Percentiles rank a stretch among this genome's conserved stretches.
phyloP scores from a whole-genome alignment of 768 basidiomycete species.

The Rhodosporidiobolus sp. region DNA sequence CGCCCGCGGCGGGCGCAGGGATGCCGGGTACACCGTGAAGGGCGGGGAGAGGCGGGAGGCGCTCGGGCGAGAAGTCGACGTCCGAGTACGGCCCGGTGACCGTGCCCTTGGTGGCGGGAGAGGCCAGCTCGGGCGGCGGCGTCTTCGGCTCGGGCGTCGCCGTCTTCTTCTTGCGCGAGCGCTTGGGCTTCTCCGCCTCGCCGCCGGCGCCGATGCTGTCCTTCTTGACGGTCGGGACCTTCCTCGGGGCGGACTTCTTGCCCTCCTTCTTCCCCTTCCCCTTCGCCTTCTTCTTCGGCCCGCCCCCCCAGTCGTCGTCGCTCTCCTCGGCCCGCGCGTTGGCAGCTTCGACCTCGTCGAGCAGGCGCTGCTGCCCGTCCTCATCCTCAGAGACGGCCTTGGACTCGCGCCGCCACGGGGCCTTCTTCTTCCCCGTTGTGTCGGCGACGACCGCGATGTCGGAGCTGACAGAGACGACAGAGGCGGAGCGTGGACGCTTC shows the following conservation, averaged over 20 bases:
- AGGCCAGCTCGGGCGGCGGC: too few relatives aligned
- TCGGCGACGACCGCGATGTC: background rate
- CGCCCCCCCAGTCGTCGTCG: constrained; percentile 6
- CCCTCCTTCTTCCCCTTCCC: background rate
- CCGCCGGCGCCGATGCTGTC: background rate
- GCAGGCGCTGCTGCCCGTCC: background rate
- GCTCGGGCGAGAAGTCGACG: constrained; percentile 39
- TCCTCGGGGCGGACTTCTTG: background rate
- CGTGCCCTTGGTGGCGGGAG: too few relatives aligned
- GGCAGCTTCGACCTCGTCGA: background rate
- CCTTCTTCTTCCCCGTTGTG: background rate
- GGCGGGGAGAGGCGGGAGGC: background rate
- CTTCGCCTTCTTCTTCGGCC: background rate
- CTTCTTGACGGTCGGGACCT: constrained; percentile 14
- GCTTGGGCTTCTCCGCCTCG: background rate
- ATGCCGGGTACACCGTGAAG: too few relatives aligned
- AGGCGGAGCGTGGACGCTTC: background rate
- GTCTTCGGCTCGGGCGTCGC: too few relatives aligned
- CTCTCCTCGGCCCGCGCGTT: background rate
- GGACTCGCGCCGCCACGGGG: background rate
- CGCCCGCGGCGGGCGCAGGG: background rate
- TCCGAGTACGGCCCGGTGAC: constrained; percentile 32
- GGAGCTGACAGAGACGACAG: background rate
- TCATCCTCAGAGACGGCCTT: constrained; percentile 19
- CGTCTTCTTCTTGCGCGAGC: background rate